Evolutionary conservation across 192 early-diverging fungal species (phyloP), one percentile per base, ranked within the genome.

Genomic region (Gaertneriomyces semiglobifer): DNA sequence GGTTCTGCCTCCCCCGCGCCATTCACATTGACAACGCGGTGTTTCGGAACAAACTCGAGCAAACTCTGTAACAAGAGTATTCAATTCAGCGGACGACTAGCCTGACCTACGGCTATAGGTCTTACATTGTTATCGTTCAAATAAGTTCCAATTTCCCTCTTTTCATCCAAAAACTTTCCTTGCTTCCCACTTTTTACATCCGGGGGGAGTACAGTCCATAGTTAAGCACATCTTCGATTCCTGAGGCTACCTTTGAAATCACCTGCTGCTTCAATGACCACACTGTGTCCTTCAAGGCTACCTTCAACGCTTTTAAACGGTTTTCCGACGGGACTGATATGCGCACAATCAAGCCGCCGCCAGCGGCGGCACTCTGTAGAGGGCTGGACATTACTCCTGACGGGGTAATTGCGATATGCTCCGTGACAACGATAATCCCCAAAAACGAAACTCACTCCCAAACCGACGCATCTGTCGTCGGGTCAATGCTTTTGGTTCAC

Each of bases 161-260:
- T 60, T 67, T 84, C 82, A 14, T 84, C 79, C 46, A 84, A 57
- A 62, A 79, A 84, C 50, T 74, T 68, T 4, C 82, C 79, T 50
- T 50, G 51, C 52, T 74, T 77, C 9, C 78, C 77, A 4, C 55
- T 56, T 43, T 65, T 60, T 0, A 58, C 55, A 46, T 59, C 61
- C 5, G 69, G 38, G 79, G 74, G 43, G 79, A 25, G 60, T 74
- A 79, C 12, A 84, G 39, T 7, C 75, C 82, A 53, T 73, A 76
- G 59, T 84, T 84, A 38, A 81, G 60, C 2, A 66, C 73, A 42
- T 80, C 79, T 41, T 77, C 76, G 38, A 82, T 58, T 38, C 78
- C 79, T 38, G 59, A 58, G 11, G 71, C 69, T 53, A 84, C 63
- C 63, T 84, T 84, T 39, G 79, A 79, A 40, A 75, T 65, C 12